These are phyloP conservation scores for Geotrichum bryndzae DNA, from an alignment of 1,139 yeast genomes.

Conservation along the genomic window DNA sequence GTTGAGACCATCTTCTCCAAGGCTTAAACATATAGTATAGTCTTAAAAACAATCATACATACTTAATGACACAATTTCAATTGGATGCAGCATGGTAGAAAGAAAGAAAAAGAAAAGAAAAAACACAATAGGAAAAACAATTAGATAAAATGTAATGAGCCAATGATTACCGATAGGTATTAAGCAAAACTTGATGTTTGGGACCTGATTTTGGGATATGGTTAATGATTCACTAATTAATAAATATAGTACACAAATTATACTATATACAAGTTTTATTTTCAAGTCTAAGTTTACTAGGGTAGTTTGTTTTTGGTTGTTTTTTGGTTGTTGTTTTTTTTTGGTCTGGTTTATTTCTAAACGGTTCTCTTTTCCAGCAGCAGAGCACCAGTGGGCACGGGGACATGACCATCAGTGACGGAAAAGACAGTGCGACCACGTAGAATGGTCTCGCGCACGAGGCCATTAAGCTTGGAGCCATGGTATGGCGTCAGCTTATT, in stretches of 20 bases:
- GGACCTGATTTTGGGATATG: not conserved
- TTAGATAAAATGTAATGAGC: not conserved
- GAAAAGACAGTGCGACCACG: constrained; percentile 67
- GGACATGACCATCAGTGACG: constrained; percentile 50
- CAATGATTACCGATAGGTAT: too few relatives aligned
- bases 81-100: not conserved
- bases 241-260: too few relatives aligned
- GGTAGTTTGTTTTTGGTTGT: not conserved
- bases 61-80: not conserved
- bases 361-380: constrained; percentile 42
- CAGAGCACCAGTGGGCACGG: constrained; percentile 50
- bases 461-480: constrained; percentile 61
- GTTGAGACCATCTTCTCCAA: constrained; percentile 71
- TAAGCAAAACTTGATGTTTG: too few relatives aligned
- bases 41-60: not conserved
- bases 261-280: too few relatives aligned
- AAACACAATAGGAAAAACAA: not conserved
- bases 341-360: not conserved
- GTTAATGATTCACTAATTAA: not conserved
- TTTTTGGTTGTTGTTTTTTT: not conserved
- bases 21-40: constrained; percentile 23
- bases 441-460: constrained; percentile 68
- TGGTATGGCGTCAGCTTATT: constrained; percentile 83
- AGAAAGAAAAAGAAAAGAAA: not conserved
- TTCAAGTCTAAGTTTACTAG: too few relatives aligned